Base-by-base conservation (phyloP, 1,284 basidiomycete species). In the Pseudozyma sp. region DNA sequence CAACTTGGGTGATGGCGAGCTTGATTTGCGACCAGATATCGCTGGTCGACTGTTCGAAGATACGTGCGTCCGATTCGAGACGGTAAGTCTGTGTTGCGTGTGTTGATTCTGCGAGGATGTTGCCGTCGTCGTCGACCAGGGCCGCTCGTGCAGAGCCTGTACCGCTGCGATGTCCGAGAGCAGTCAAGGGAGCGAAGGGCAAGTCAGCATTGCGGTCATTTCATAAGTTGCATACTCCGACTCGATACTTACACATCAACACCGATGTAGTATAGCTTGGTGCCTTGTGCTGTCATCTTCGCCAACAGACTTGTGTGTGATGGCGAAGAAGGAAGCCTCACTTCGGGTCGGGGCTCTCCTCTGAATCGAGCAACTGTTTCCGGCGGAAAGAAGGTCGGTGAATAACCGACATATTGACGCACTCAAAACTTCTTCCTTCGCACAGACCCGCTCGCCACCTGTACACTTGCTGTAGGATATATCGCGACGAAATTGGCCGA, bases 71-170 rank as follows among this genome's bases (percentile, higher is more conserved):
- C 42, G 89, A 85, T 3, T 90, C 88, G 87, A 93, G 92, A 74
- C 95, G 91, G 87, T 90, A 95, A 14, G 95, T 98, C 64, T 88
- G 88, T 4, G 92, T 97, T 42, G 91, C 89, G 82, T 93, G 90
- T 49, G 90, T 90, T 68, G 89, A 90, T 56, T 93, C 92, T 4
- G 93, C 92, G 58, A 92, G 86, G 69, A 96, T 89, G 50, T 88
- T 89, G 55, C 96, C 96, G 45, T 89, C 88, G n/a, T 86, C 81
- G 70, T 90, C 89, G 70, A 97, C 90, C 45, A 99, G 89, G 36
- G 90, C 92, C 0, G 94, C 94, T 67, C 97, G 90, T 2, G 92
- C 95, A 16, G 95, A 97, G 62, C 96, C 95, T 0, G 96, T 97
- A 40, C 96, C 96, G 50, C 88, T 88, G 40, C 49, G 10, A 36